Base-by-base conservation (phyloP, 257 asterid genomes). In the Ocimum tenuiflorum region DNA sequence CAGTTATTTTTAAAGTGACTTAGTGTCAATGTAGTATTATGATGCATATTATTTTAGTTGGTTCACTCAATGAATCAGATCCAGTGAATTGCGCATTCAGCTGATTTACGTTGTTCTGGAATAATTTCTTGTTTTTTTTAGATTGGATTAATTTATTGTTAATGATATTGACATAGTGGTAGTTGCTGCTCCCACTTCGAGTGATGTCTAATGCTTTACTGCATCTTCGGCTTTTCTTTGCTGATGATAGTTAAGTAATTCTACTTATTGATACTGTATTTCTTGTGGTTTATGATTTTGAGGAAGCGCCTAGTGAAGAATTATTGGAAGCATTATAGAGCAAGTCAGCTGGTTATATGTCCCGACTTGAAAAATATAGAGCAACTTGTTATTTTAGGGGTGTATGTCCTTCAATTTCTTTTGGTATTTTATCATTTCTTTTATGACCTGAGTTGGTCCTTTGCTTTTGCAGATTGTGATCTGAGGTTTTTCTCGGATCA, bases 401-500 rank as follows among this genome's bases (percentile, higher is more conserved):
- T 49, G 38, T 48, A 1, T 38, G 24, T 23, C n/a, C 2, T 64
- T 52, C 31, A 22, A 11, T 31, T 31, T 46, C 22, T 33, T 62
- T 13, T 12, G 33, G 8, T 46, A 46, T 20, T 33, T 47, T 18
- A 50, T 5, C 13, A 8, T 65, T 31, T 0, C 42, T 33, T 14
- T 60, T 57, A 12, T 63, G 39, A 51, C 55, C 27, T 60, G 53
- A 31, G 24, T 67, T 61, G 63, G 24, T 35, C 3, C 51, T 23
- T 45, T 38, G 36, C 49, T 17, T 11, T 49, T 77, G 63, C 81
- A 82, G 85, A 77, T 83, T 65, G 61, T 38, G 51, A 68, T 65
- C 66, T 46, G 23, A 33, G 63, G 67, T 42, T 64, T 66, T 49
- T 60, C 46, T 63, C 43, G 56, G 42, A 62, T 67, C 66, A 15